A percentile compares a stretch with the other conserved stretches of the same genome.
Conservation (phyloP, 345 rosid species). For the Adansonia digitata region DNA sequence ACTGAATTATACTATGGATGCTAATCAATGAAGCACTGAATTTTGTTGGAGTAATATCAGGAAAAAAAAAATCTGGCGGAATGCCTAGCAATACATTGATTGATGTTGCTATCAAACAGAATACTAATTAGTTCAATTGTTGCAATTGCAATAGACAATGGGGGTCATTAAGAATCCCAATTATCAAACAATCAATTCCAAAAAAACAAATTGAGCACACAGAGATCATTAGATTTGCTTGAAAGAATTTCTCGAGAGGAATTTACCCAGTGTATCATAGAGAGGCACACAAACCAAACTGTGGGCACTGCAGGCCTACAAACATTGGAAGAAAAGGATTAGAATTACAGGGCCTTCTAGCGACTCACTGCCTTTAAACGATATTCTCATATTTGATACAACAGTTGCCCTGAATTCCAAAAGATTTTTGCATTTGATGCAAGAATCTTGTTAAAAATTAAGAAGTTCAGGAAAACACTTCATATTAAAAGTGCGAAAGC, state of each 20-base stretch:
- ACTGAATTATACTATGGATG: background rate
- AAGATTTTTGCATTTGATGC: background rate
- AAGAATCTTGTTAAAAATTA: background rate
- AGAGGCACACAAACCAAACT: slow-evolving; percentile 87
- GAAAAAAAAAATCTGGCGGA: background rate
- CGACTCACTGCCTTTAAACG: background rate
- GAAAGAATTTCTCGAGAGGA: slow-evolving; percentile 6
- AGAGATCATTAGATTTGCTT: slow-evolving; percentile 3
- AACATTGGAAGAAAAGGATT: slow-evolving; percentile 4
- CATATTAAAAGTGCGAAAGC: slow-evolving; percentile 3
- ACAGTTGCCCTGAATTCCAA: background rate
- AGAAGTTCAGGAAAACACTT: background rate
- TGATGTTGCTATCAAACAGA: background rate
- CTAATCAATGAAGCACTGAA: background rate
- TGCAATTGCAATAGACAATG: background rate
- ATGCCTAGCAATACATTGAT: background rate
- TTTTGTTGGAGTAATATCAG: background rate
- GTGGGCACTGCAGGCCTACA: slow-evolving; percentile 82
- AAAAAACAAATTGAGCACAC: background rate
- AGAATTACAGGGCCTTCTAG: background rate
- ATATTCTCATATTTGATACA: background rate
- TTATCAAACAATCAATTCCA: background rate
- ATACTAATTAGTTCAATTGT: background rate
- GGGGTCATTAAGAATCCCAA: background rate
- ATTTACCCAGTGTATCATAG: slow-evolving; percentile 87